Evolutionary conservation across 2,329 filamentous ascomycete species (phyloP), one percentile per base, ranked within the genome.

Genomic region (Phaeosphaeriaceae sp.): DNA sequence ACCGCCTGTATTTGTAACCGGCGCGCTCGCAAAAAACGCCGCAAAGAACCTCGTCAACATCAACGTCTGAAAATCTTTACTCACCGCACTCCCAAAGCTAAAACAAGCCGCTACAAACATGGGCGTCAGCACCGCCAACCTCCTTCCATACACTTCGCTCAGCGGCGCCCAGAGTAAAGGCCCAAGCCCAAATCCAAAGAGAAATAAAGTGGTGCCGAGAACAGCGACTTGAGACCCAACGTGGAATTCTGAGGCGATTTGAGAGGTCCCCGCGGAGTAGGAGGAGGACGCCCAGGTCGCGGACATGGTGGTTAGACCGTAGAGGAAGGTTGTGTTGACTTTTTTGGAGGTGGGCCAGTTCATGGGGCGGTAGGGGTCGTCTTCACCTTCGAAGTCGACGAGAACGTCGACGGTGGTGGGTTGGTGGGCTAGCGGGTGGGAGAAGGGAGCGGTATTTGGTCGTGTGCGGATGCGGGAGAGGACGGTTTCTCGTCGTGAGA

Each of bases 331-430:
- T 0, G 89, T 91, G 4, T 86, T 68, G 42, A 93, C 51, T 88
- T 97, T 97, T 82, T 91, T 94, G 73, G 81, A 86, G 54, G 91
- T 72, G 0, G 91, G 85, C 93, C 93, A 97, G 75, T 97, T 97
- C 79, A 94, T 91, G 1, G 35, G 15, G 17, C n/a, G 35, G 6
- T n/a, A 17, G n/a, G 93, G 93, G 71, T 97, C 93, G 63, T 93
- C 85, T 0, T 88, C 89, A 0, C 93, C 93, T 66, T 94, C 89
- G 70, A 96, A 97, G 53, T 86, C 91, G 49, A 94, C 91, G 0
- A 93, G 64, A 1, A 77, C 76, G 60, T 79, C 75, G 13, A 59
- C 56, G 0, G 66, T 61, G 0, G 79, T 80, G 44, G 74, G 77
- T 48, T 76, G 69, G 46, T 79, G 68, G 0, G 72, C 71, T 19